Evolutionary conservation across 192 early-diverging fungal species (phyloP).

Genomic region (Dissophora globulifera): DNA sequence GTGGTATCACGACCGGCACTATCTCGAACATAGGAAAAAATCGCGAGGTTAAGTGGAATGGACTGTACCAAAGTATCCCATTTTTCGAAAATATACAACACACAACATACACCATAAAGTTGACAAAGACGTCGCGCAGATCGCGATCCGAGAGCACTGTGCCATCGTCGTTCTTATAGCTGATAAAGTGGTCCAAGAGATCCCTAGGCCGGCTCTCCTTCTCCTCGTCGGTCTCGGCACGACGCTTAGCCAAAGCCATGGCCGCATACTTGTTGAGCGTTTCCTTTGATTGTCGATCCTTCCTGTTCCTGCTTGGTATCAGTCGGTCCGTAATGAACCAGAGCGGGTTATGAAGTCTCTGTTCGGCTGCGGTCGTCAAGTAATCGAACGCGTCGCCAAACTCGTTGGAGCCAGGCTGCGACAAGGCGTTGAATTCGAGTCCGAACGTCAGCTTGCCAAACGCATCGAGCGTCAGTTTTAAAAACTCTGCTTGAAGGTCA

Average conservation of each 20-base stretch:
- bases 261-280: constrained; percentile 29
- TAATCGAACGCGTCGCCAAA: constrained; percentile 66
- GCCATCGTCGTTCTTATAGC: constrained; percentile 45
- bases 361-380: constrained; percentile 35
- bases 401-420: constrained; percentile 5
- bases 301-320: constrained; percentile 10
- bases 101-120: constrained; percentile 41
- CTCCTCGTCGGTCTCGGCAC: constrained; percentile 5
- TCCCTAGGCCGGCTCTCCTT: constrained; percentile 11
- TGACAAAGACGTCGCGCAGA: constrained; percentile 60
- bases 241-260: constrained; percentile 23
- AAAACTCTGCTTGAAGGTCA: constrained; percentile 55
- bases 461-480: constrained; percentile 51
- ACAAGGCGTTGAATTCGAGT: constrained; percentile 24
- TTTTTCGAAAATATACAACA: background rate
- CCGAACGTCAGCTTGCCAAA: constrained; percentile 47
- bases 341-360: constrained; percentile 24
- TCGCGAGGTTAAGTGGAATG: no score
- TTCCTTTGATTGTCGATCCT: background rate
- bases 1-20: constrained; percentile 67
- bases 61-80: no score
- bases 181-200: constrained; percentile 57
- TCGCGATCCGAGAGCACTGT: constrained; percentile 44
- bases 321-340: constrained; percentile 40
- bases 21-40: constrained; percentile 4